Conservation (phyloP, 208 protist genomes). For the Trypanosoma avium region DNA sequence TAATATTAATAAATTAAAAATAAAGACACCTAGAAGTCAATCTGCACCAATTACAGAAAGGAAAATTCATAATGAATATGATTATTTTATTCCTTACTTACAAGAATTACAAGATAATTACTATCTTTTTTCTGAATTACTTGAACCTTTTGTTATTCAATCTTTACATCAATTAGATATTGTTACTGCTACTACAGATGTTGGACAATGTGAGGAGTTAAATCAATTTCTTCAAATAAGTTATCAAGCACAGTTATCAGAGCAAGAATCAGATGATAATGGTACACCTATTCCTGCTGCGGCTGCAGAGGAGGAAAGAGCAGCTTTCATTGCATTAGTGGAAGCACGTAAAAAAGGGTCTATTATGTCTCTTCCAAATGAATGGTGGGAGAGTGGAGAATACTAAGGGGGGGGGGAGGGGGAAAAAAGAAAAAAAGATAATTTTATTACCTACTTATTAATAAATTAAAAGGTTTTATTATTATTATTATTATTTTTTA, state of each 20-base stretch:
- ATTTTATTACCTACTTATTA: not conserved
- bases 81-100: constrained; percentile 5
- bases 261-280: not conserved
- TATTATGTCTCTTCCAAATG: not conserved
- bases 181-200: constrained; percentile 9
- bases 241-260: constrained; percentile 4
- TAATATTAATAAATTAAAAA: not conserved
- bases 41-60: not conserved
- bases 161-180: constrained; percentile 12
- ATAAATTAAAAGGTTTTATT: not conserved
- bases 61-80: not conserved
- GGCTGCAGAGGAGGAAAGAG: constrained; percentile 2
- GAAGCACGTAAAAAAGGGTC: constrained; percentile 5
- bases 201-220: constrained; percentile 3
- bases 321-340: constrained; percentile 7
- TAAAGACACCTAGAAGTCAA: not conserved
- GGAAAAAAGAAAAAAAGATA: not conserved
- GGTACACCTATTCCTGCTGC: not conserved
- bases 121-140: constrained; percentile 15
- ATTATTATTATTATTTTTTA: not conserved
- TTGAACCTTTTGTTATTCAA: constrained; percentile 20
- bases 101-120: constrained; percentile 24
- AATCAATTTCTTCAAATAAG: constrained; percentile 10
- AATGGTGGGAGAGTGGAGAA: constrained; percentile 5
- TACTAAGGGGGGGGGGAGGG: too few relatives aligned